phyloP scores from a whole-genome alignment of 768 basidiomycete species.

The Rhodotorula diobovata region DNA sequence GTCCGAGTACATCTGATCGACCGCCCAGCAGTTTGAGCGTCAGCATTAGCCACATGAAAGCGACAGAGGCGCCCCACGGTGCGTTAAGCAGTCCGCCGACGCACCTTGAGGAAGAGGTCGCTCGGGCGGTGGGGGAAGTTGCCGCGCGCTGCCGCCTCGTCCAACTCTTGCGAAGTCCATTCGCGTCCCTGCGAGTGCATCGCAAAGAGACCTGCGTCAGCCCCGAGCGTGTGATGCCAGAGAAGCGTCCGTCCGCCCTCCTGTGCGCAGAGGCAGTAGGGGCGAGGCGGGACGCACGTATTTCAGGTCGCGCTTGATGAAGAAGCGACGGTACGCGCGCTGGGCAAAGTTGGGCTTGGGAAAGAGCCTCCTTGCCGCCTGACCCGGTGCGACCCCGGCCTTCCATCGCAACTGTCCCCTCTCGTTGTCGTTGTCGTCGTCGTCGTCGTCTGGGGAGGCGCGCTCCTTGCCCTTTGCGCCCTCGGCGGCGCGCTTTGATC shows the following conservation, averaged over 20 bases:
- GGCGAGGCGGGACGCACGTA: conserved; percentile 26
- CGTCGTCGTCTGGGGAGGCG: neutral
- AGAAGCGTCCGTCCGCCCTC: neutral
- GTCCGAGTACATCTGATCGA: conserved; percentile 64
- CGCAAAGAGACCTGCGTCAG: neutral
- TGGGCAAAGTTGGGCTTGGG: conserved; percentile 46
- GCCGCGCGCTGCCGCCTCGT: conserved; percentile 54
- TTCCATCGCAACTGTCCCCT: neutral
- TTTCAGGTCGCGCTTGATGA: conserved; percentile 48
- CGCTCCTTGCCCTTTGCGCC: conserved; percentile 13
- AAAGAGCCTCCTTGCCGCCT: conserved; percentile 52
- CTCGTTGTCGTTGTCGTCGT: no score
- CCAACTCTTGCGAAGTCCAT: conserved; percentile 51
- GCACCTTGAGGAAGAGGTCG: conserved; percentile 61
- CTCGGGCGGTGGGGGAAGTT: conserved; percentile 57
- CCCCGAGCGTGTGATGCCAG: neutral
- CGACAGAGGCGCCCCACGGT: neutral
- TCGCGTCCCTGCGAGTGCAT: conserved; percentile 32
- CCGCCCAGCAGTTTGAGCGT: neutral
- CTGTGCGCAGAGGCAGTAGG: neutral
- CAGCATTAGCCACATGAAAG: neutral
- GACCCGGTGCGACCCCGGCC: conserved; percentile 45
- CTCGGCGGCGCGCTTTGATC: neutral
- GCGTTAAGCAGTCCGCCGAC: neutral
- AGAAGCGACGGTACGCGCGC: conserved; percentile 45